These are phyloP conservation scores for Rhodomyrtus tomentosa DNA, from an alignment of 345 rosid genomes.

Conservation along the genomic window DNA sequence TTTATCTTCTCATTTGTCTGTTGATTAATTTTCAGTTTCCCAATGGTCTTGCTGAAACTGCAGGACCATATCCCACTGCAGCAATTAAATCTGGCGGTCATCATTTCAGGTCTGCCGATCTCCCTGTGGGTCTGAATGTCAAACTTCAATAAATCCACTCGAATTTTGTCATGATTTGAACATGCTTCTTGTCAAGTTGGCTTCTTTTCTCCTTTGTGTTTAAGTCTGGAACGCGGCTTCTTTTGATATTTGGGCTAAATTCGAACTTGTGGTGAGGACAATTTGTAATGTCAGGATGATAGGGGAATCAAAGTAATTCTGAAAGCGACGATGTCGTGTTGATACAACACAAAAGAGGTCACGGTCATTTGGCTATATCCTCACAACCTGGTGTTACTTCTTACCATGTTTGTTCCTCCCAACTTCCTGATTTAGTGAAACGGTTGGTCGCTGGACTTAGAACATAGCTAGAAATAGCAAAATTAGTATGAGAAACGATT, in stretches of 20 bases:
- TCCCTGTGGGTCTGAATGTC: not conserved
- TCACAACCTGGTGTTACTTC: not conserved
- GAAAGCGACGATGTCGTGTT: not conserved
- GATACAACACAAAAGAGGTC: not conserved
- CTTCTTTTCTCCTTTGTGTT: not conserved
- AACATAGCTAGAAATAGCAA: not conserved
- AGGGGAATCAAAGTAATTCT: not conserved
- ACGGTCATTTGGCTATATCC: not conserved
- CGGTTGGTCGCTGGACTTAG: fast-evolving
- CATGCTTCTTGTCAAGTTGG: not conserved
- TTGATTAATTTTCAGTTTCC: not conserved
- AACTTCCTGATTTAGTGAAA: not conserved
- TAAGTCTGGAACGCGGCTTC: not conserved
- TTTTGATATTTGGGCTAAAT: not conserved
- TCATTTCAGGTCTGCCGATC: not conserved
- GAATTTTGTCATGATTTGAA: not conserved
- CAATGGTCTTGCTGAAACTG: not conserved
- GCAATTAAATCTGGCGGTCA: not conserved
- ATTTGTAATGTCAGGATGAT: not conserved
- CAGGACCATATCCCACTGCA: not conserved
- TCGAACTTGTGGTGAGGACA: not conserved
- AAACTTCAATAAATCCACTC: not conserved
- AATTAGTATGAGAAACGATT: not conserved
- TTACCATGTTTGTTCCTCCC: fast-evolving
- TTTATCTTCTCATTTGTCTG: not conserved